phyloP scores from a whole-genome alignment of 495 filamentous ascomycete genomes.

The Halenospora varia region DNA sequence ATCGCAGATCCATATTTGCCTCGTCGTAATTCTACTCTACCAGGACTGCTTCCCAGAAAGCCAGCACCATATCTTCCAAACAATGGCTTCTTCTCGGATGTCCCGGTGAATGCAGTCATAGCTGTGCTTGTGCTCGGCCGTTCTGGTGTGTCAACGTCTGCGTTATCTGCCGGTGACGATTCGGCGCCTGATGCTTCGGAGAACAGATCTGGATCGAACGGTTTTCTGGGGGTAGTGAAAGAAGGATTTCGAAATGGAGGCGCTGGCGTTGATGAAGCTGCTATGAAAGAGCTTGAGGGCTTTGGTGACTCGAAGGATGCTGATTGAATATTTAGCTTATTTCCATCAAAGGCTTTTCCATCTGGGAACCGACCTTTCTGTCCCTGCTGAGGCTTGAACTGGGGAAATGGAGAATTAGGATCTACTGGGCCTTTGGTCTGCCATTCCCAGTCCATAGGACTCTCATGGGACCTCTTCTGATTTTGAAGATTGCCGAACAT shows the following conservation, averaged over 20 bases:
- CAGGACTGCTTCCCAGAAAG: constrained; percentile 35
- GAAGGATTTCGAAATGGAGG: constrained; percentile 59
- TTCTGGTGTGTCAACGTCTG: constrained; percentile 67
- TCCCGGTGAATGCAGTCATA: constrained; percentile 36
- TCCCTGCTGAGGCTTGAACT: constrained; percentile 41
- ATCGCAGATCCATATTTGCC: constrained; percentile 49
- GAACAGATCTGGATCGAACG: constrained; percentile 56
- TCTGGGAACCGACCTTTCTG: constrained; percentile 43
- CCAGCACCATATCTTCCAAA: constrained; percentile 43
- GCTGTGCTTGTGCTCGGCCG: constrained; percentile 38
- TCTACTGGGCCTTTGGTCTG: constrained; percentile 53
- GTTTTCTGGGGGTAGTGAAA: constrained; percentile 78
- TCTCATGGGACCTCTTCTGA: constrained; percentile 40
- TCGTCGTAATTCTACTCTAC: constrained; percentile 51
- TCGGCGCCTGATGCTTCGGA: constrained; percentile 73
- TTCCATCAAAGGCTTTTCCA: background rate
- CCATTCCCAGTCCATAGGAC: constrained; percentile 70
- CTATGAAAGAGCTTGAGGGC: constrained; percentile 26
- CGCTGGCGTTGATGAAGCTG: constrained; percentile 31
- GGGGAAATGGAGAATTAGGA: constrained; percentile 54
- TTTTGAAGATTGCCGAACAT: constrained; percentile 20
- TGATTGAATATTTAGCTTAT: constrained; percentile 22
- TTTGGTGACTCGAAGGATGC: constrained; percentile 19
- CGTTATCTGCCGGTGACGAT: constrained; percentile 68
- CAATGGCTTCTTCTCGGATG: constrained; percentile 40